Conservation (phyloP, 1,284 basidiomycete genomes). For the Ceratobasidium sp. region DNA sequence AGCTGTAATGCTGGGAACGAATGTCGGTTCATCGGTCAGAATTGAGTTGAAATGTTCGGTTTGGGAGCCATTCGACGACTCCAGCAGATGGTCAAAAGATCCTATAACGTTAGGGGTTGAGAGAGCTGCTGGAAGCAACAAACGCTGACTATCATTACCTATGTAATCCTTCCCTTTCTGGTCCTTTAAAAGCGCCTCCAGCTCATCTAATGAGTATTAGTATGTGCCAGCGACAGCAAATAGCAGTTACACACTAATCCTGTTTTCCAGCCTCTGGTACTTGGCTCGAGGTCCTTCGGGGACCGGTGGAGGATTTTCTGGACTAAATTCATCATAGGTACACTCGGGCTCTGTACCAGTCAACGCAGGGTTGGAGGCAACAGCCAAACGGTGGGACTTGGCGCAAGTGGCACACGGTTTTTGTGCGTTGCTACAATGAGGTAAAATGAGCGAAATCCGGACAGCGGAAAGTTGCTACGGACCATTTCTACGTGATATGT, state of each 20-base stretch:
- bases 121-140: neutral
- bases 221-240: neutral
- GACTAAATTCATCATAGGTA: conserved; percentile 26
- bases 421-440: conserved; percentile 24
- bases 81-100: conserved; percentile 1
- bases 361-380: conserved; percentile 25
- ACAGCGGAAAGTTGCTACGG: neutral
- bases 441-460: neutral
- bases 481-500: conserved; percentile 25
- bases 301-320: conserved; percentile 20
- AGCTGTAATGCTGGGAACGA: conserved; percentile 7
- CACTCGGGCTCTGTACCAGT: conserved; percentile 22
- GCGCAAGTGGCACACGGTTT: conserved; percentile 29
- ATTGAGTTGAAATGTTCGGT: neutral
- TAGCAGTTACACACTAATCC: conserved; percentile 14
- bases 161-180: conserved; percentile 9
- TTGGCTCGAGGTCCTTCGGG: conserved; percentile 33
- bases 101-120: neutral
- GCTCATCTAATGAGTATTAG: conserved; percentile 16
- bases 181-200: conserved; percentile 25
- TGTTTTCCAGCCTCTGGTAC: conserved; percentile 23
- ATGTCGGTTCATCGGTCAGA: neutral
- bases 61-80: neutral
- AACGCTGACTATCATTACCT: neutral
- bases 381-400: conserved; percentile 26